phyloP scores from a whole-genome alignment of 2,329 filamentous ascomycete genomes.

The Nothopassalora personata region DNA sequence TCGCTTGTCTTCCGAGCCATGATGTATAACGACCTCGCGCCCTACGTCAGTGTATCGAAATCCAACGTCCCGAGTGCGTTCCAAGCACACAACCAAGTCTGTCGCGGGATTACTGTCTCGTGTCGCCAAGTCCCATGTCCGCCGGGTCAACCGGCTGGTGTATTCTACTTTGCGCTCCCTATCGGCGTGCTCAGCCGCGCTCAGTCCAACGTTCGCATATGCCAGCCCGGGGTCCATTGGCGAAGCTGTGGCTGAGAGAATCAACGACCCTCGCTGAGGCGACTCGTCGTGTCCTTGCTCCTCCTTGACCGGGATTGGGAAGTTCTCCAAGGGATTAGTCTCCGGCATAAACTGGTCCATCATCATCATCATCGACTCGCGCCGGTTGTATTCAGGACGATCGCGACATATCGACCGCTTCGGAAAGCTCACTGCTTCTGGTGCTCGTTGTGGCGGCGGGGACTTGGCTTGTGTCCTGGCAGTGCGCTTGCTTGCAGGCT shows the following conservation, averaged over 20 bases:
- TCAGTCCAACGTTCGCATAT: constrained; percentile 29
- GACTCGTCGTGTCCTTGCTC: constrained; percentile 22
- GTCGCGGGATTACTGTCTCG: constrained; percentile 89
- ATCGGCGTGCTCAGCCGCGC: constrained; percentile 58
- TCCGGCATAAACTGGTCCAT: constrained; percentile 41
- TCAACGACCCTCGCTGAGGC: constrained; percentile 22
- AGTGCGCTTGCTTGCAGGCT: constrained; percentile 29
- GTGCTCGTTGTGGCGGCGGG: constrained; percentile 11
- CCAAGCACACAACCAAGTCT: constrained; percentile 85
- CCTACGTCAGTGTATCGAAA: constrained; percentile 97
- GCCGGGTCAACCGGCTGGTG: constrained; percentile 79
- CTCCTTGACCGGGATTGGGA: constrained; percentile 22
- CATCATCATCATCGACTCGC: constrained; percentile 50
- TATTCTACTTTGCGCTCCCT: constrained; percentile 70
- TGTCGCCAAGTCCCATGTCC: constrained; percentile 91
- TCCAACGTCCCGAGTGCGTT: constrained; percentile 83
- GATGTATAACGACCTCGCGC: constrained; percentile 84
- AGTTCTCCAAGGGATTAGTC: constrained; percentile 29
- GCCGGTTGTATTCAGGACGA: constrained; percentile 31
- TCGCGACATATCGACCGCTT: constrained; percentile 24
- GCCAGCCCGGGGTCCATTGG: constrained; percentile 41
- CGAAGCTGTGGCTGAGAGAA: constrained; percentile 29
- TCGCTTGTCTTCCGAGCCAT: constrained; percentile 81
- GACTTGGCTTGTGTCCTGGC: constrained; percentile 12
- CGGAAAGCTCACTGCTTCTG: constrained; percentile 8